These are phyloP conservation scores for Linnemannia exigua DNA, from an alignment of 192 early-diverging fungal species.

Conservation along the genomic window DNA sequence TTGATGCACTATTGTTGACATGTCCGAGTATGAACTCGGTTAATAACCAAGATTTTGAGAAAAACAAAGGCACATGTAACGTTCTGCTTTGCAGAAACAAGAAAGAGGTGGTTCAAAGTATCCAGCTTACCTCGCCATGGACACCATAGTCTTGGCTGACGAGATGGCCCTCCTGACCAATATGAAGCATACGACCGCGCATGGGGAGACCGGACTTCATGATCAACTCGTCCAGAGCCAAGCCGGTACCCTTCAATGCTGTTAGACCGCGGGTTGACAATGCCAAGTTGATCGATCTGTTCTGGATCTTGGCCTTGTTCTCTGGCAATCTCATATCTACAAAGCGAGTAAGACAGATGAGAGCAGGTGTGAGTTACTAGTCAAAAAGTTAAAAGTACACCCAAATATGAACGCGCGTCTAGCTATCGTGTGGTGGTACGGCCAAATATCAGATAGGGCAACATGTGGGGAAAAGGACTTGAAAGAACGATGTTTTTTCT, in stretches of 20 bases:
- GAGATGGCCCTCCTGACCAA: slow-evolving; percentile 72
- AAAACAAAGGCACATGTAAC: no score
- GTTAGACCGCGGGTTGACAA: slow-evolving; percentile 89
- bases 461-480: no score
- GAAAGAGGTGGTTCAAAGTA: no score
- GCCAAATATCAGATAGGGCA: no score
- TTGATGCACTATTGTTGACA: slow-evolving; percentile 86
- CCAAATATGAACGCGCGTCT: no score
- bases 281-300: slow-evolving; percentile 95
- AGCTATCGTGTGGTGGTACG: no score
- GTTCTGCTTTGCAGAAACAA: no score
- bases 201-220: slow-evolving; percentile 86
- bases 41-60: no score
- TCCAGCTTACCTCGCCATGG: slow-evolving; percentile 80
- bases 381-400: no score
- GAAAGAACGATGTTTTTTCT: no score
- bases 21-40: no score
- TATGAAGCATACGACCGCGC: slow-evolving; percentile 94
- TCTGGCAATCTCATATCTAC: slow-evolving; percentile 76
- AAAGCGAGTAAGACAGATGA: background rate
- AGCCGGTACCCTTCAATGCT: slow-evolving; percentile 80
- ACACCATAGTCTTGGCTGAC: slow-evolving; percentile 89
- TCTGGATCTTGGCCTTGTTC: slow-evolving; percentile 63
- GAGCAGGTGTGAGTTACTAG: no score
- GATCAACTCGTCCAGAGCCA: slow-evolving; percentile 75